These are phyloP conservation scores for Colletotrichum sp. DNA, from an alignment of 2,329 filamentous ascomycete genomes.

Conservation along the genomic window DNA sequence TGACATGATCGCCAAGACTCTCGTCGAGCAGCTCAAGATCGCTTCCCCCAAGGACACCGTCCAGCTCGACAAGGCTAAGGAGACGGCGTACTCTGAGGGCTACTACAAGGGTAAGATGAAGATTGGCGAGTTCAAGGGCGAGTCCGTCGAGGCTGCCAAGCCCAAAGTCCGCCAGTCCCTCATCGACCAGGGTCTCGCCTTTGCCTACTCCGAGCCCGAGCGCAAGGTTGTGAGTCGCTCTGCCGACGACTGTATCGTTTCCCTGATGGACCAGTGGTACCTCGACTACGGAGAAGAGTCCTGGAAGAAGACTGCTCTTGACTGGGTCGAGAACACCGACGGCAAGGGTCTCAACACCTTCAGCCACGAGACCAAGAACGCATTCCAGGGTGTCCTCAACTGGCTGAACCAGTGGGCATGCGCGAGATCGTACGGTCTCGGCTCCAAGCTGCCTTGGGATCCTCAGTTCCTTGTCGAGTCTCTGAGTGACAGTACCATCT, in stretches of 20 bases:
- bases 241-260: conserved; percentile 91
- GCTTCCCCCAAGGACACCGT: conserved; percentile 93
- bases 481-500: conserved; percentile 90
- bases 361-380: conserved; percentile 76
- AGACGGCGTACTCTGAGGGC: conserved; percentile 94
- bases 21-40: conserved; percentile 95
- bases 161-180: conserved; percentile 81
- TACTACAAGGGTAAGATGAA: conserved; percentile 89
- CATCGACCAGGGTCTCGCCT: conserved; percentile 78
- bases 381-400: conserved; percentile 83
- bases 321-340: conserved; percentile 72
- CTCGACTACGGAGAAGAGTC: conserved; percentile 92
- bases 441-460: conserved; percentile 95
- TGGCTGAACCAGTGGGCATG: conserved; percentile 98
- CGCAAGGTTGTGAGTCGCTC: conserved; percentile 87
- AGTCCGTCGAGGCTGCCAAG: conserved; percentile 87
- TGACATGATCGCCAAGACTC: conserved; percentile 79
- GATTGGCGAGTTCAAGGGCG: conserved; percentile 85
- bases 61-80: conserved; percentile 88
- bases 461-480: conserved; percentile 88
- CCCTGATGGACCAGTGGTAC: conserved; percentile 97
- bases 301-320: conserved; percentile 80
- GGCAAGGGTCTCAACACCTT: conserved; percentile 80
- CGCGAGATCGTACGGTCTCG: conserved; percentile 87
- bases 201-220: conserved; percentile 93